phyloP scores from a whole-genome alignment of 164 flowering plant genomes.

The Dillenia suffruticosa region DNA sequence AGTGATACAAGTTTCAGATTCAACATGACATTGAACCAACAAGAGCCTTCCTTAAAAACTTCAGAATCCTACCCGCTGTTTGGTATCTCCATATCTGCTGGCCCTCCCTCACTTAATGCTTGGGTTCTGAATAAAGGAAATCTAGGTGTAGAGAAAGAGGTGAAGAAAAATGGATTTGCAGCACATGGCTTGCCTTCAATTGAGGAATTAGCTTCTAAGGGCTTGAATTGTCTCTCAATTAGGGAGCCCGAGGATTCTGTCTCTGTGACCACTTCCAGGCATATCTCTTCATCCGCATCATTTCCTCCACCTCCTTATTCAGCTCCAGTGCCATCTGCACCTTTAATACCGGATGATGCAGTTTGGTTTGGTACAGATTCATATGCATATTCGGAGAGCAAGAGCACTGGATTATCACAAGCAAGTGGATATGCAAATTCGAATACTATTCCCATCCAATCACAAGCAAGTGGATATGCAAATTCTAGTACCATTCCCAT shows the following conservation, averaged over 20 bases:
- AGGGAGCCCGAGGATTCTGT: slow-evolving; percentile 17
- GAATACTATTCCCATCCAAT: slow-evolving; percentile 13
- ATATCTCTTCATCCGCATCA: slow-evolving; percentile 16
- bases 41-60: slow-evolving; percentile 25
- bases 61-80: slow-evolving; percentile 12
- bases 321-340: slow-evolving; percentile 73
- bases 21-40: slow-evolving; percentile 24
- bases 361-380: slow-evolving; percentile 33
- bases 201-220: slow-evolving; percentile 32
- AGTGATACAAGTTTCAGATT: slow-evolving; percentile 15
- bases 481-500: slow-evolving; percentile 12
- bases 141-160: slow-evolving; percentile 18
- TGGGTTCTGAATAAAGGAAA: slow-evolving; percentile 60
- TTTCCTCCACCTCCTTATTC: slow-evolving; percentile 30
- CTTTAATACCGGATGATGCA: slow-evolving; percentile 57
- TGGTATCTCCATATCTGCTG: slow-evolving; percentile 31
- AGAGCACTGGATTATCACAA: slow-evolving; percentile 2
- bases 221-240: slow-evolving; percentile 35
- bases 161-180: slow-evolving; percentile 8
- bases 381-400: slow-evolving; percentile 11
- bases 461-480: not conserved
- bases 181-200: slow-evolving; percentile 26
- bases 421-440: slow-evolving; percentile 1
- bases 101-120: slow-evolving; percentile 77
- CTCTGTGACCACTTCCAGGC: slow-evolving; percentile 1